Evolutionary conservation across 129 eudicot species (phyloP).

Genomic region (Glebionis coronaria): DNA sequence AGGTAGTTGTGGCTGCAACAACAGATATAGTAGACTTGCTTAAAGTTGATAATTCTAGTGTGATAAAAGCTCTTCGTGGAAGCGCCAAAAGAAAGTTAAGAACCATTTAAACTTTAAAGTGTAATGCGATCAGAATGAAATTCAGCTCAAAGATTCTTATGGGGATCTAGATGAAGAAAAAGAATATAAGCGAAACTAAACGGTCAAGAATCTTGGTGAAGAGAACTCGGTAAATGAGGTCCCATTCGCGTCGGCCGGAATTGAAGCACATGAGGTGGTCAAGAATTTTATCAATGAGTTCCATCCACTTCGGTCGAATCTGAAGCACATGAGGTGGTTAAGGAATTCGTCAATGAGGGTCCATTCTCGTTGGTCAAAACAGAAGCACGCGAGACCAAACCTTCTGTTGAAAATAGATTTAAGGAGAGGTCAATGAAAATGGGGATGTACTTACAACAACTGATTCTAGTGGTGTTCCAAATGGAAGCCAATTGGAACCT

Average conservation of each 20-base stretch:
- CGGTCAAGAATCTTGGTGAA: constrained; percentile 24
- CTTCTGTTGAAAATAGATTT: background rate
- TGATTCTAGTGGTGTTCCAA: constrained; percentile 15
- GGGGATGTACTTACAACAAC: constrained; percentile 37
- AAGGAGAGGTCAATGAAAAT: constrained; percentile 34
- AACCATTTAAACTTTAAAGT: constrained; percentile 34
- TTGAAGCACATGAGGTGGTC: too few species aligned
- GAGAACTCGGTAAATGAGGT: constrained; percentile 1
- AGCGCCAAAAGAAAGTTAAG: constrained; percentile 23
- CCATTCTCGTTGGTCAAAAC: background rate
- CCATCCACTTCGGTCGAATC: constrained; percentile 41
- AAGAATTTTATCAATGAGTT: constrained; percentile 25
- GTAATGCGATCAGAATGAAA: constrained; percentile 35
- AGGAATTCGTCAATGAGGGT: background rate
- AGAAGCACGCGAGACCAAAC: background rate
- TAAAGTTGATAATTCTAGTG: constrained; percentile 1
- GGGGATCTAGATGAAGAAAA: constrained; percentile 52
- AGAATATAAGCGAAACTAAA: constrained; percentile 37
- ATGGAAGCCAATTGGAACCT: constrained; percentile 14
- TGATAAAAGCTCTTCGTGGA: constrained; percentile 26
- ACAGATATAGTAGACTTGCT: constrained; percentile 19
- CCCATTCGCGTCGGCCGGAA: too few species aligned
- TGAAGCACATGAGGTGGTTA: constrained; percentile 26
- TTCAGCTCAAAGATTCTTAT: constrained; percentile 55
- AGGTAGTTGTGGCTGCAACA: constrained; percentile 5